These are phyloP conservation scores for Arabidopsis suecica DNA, from an alignment of 345 rosid genomes.

Conservation along the genomic window DNA sequence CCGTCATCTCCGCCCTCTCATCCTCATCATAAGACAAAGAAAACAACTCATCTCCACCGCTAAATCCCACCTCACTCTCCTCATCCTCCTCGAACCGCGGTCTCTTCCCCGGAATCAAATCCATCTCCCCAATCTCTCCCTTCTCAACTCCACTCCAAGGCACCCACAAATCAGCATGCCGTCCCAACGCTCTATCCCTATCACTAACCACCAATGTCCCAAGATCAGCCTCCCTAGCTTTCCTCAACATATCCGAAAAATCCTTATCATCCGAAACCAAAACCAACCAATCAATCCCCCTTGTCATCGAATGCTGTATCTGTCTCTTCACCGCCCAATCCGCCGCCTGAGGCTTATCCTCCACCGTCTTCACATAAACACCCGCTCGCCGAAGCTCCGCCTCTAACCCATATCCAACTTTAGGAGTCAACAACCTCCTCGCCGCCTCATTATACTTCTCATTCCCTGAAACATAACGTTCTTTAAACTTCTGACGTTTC, in stretches of 20 bases:
- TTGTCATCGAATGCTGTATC: slow-evolving; percentile 86
- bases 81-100: slow-evolving; percentile 40
- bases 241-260: slow-evolving; percentile 74
- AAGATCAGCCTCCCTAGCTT: slow-evolving; percentile 73
- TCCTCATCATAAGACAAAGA: slow-evolving; percentile 55
- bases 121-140: slow-evolving; percentile 69
- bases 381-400: slow-evolving; percentile 83
- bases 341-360: slow-evolving; percentile 95
- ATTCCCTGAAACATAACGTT: slow-evolving; percentile 72
- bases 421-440: slow-evolving; percentile 64
- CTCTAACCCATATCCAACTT: slow-evolving; percentile 76
- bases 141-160: slow-evolving; percentile 87
- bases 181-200: slow-evolving; percentile 64
- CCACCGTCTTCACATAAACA: slow-evolving; percentile 78
- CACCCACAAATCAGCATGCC: slow-evolving; percentile 88
- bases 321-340: slow-evolving; percentile 98
- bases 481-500: slow-evolving; percentile 75
- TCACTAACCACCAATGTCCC: slow-evolving; percentile 90
- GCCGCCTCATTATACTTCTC: slow-evolving; percentile 80
- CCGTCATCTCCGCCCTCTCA: slow-evolving; percentile 54
- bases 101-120: slow-evolving; percentile 67
- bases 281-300: slow-evolving; percentile 86
- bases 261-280: slow-evolving; percentile 90
- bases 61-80: slow-evolving; percentile 33
- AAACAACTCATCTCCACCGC: slow-evolving; percentile 50